Base-by-base conservation (phyloP, 306 rosid species). In the Rosa lucieae region DNA sequence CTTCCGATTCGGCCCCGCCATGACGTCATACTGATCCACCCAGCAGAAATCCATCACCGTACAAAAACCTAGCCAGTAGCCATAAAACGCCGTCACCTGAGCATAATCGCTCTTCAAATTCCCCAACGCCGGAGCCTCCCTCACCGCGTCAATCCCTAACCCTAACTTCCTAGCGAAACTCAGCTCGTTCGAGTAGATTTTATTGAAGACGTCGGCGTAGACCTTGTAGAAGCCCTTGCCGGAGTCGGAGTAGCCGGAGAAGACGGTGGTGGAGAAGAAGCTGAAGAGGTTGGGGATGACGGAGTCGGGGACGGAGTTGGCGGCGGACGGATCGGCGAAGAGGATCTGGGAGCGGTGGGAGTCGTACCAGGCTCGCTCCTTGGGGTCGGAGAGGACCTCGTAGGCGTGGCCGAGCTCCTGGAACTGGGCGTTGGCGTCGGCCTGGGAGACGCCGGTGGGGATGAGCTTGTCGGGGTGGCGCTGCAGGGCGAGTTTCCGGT, bases 401-500 rank as follows among this genome's bases (percentile, higher is more conserved):
- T 93, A 96, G 40, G 99, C 98, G 10, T 91, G 98, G 48, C 84
- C 89, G 0, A 96, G 97, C 90, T 96, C 99, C 68, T 96, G 98
- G 79, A 96, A 96, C 63, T 88, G 97, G 4, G 94, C 92, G 8
- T 98, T 96, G 79, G 96, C 98, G 47, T 93, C 94, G 20, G 91
- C 51, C 20, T 81, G 88, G 56, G 99, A 87, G 67, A 96, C 52
- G 66, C 99, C 98, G 29, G 98, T 91, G 71, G 84, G 76, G 73
- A 93, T 87, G 17, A 95, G 97, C 89, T 95, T 95, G 83, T 95
- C 99, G 0, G 98, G 99, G 77, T 95, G 99, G 84, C 97, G 97
- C 78, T 90, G 99, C 1, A 95, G 89, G 67, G 98, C 98, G 3
- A 91, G 93, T 55, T 92, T 90, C 63, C 77, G 84, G 88, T 95